These are phyloP conservation scores for Trichosporon sp. DNA, from an alignment of 1,284 basidiomycete genomes.

Conservation along the genomic window DNA sequence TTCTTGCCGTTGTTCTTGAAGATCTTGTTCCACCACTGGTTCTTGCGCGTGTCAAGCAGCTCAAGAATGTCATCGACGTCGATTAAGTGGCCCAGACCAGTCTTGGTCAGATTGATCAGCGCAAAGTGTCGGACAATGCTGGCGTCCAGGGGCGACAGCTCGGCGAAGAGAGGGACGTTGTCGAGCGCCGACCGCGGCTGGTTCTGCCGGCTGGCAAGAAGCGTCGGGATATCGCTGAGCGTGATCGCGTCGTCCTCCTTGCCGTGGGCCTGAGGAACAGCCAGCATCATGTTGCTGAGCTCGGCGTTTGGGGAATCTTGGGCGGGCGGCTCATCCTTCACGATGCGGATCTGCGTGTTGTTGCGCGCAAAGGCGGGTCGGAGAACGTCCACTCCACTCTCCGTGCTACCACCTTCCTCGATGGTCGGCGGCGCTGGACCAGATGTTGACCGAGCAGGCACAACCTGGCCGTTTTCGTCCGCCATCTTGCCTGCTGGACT, in stretches of 20 bases:
- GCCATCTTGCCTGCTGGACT: conserved; percentile 86
- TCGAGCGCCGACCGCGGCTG: conserved; percentile 38
- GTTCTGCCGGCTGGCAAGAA: conserved; percentile 55
- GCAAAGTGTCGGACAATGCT: conserved; percentile 91
- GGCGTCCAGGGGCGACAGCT: conserved; percentile 76
- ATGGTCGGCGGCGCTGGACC: conserved; percentile 13
- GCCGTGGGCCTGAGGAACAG: conserved; percentile 63
- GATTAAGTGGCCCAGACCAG: conserved; percentile 68
- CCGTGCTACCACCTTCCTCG: conserved; percentile 4
- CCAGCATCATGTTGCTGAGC: conserved; percentile 60
- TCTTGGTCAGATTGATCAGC: conserved; percentile 67
- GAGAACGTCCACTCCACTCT: conserved; percentile 50
- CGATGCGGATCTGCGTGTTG: conserved; percentile 82
- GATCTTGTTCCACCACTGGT: conserved; percentile 92
- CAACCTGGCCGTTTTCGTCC: conserved; percentile 56
- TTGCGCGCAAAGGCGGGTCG: conserved; percentile 70
- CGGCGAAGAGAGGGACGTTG: conserved; percentile 71
- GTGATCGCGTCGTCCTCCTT: conserved; percentile 50
- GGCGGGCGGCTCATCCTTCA: conserved; percentile 57
- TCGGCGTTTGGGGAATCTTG: conserved; percentile 3
- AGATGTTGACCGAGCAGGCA: conserved; percentile 15
- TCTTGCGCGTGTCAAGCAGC: conserved; percentile 86
- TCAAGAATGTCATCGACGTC: conserved; percentile 91
- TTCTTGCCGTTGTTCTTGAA: conserved; percentile 86
- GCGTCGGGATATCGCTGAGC: conserved; percentile 90